Evolutionary conservation across 148 eudicot genomes (phyloP), one percentile per base, ranked within the genome.

Genomic region (Persicaria tinctoria): DNA sequence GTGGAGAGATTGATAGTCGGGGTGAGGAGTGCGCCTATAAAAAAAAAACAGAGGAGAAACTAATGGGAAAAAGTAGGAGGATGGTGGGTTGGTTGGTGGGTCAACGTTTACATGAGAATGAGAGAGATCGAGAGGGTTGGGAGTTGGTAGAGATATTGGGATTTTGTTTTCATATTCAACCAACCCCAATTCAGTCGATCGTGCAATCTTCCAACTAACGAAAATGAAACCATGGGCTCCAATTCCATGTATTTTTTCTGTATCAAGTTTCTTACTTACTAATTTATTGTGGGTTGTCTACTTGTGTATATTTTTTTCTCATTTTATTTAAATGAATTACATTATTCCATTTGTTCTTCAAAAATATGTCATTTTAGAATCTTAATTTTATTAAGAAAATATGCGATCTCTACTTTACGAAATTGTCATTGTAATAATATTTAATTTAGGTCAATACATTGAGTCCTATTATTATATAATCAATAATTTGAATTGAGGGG

Each of bases 81-180:
- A 17, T 38, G 47, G 70, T 64, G 70, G 17, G 70, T 38, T 64
- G 70, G 70, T 64, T 64, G 70, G 70, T 64, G 47, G 47, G 70
- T 66, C 47, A 63, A 63, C 2, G 3, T 18, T 27, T 16, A 63
- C 27, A 23, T 23, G 0, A 23, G 27, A 23, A 23, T 23, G 27
- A 23, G 27, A 23, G 27, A 23, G 27, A 23, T 23, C 27, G 68
- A 32, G 68, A 63, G 3, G 23, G 63, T 18, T 18, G 27, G 63
- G 27, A 16, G 44, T 32, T 63, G 68, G 68, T 27, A 27, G 45
- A 32, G 41, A 32, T 32, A 32, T 32, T 41, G 13, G 46, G 17
- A 66, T 32, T 66, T 46, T 12, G 6, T 6, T 66, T 66, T 66
- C 70, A 38, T 41, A 64, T 13, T 13, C 56, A 12, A 66, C 70